A percentile compares a stretch with the other conserved stretches of the same genome.
phyloP scores from a whole-genome alignment of 179 eudicot species.

The Corrigiola litoralis region DNA sequence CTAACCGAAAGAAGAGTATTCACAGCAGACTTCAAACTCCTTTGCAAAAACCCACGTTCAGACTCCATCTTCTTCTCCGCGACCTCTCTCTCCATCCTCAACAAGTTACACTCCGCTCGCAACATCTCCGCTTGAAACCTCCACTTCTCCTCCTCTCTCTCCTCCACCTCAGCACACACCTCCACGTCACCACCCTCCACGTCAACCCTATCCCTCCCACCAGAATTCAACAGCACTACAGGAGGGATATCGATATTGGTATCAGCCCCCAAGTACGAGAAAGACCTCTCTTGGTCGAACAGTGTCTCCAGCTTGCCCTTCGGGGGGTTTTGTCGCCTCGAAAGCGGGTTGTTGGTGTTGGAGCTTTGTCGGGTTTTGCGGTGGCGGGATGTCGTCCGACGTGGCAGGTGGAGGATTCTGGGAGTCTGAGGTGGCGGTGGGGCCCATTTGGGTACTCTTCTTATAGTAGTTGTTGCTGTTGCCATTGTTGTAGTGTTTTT shows the following conservation, averaged over 20 bases:
- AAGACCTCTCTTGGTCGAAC: conserved; percentile 45
- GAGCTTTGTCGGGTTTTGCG: conserved; percentile 6
- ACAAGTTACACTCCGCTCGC: conserved; percentile 73
- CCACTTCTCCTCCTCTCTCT: conserved; percentile 53
- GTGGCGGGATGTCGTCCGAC: conserved; percentile 48
- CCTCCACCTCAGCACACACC: conserved; percentile 21
- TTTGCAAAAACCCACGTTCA: conserved; percentile 46
- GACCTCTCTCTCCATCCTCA: conserved; percentile 70
- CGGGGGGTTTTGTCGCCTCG: not conserved
- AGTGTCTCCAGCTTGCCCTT: conserved; percentile 42
- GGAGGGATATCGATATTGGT: conserved; percentile 29
- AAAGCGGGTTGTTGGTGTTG: conserved; percentile 11
- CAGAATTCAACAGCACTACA: conserved; percentile 33
- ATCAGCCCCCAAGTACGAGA: too few relatives aligned
- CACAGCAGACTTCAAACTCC: conserved; percentile 59
- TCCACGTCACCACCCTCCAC: conserved; percentile 9
- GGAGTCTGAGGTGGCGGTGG: conserved; percentile 72
- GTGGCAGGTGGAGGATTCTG: conserved; percentile 70
- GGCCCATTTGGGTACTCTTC: conserved; percentile 55
- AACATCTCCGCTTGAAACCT: conserved; percentile 80
- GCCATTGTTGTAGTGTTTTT: not conserved
- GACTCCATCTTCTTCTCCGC: conserved; percentile 56
- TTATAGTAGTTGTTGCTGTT: conserved; percentile 20
- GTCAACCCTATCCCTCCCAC: conserved; percentile 20
- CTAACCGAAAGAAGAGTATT: conserved; percentile 57